phyloP scores from a whole-genome alignment of 768 basidiomycete genomes.

The Boletus subparvulus region DNA sequence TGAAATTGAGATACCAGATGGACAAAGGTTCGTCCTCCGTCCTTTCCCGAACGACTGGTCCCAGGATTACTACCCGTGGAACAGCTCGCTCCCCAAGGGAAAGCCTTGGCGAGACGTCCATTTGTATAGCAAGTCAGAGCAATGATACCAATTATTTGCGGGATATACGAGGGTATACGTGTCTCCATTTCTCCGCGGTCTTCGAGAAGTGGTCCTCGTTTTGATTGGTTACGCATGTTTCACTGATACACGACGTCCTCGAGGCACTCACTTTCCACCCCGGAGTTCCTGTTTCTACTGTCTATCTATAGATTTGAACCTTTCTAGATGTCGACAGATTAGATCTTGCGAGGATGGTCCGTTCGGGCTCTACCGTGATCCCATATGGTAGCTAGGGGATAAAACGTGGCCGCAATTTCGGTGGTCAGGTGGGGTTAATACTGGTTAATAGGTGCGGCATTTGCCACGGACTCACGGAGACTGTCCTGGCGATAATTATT shows the following conservation, averaged over 20 bases:
- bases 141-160: constrained; percentile 8
- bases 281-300: constrained; percentile 30
- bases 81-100: constrained; percentile 33
- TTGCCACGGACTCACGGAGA: constrained; percentile 14
- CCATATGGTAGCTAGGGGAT: constrained; percentile 13
- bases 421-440: constrained; percentile 15
- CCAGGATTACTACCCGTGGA: constrained; percentile 13
- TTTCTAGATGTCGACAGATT: constrained; percentile 8
- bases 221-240: constrained; percentile 23
- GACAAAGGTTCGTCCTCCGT: constrained; percentile 38
- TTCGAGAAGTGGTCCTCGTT: constrained; percentile 8
- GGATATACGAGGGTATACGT: constrained; percentile 4
- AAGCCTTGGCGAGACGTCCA: constrained; percentile 36
- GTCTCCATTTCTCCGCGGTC: constrained; percentile 25
- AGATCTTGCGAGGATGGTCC: constrained; percentile 18
- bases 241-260: constrained; percentile 21
- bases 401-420: constrained; percentile 10
- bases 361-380: constrained; percentile 17
- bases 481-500: constrained; percentile 18
- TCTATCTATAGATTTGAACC: constrained; percentile 29
- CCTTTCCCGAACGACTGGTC: constrained; percentile 1
- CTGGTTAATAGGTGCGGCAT: constrained; percentile 9
- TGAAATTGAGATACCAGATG: constrained; percentile 50
- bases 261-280: constrained; percentile 17
- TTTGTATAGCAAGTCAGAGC: constrained; percentile 18